Evolutionary conservation across 495 filamentous ascomycete species (phyloP).

Genomic region (Penicillium maclennaniae): DNA sequence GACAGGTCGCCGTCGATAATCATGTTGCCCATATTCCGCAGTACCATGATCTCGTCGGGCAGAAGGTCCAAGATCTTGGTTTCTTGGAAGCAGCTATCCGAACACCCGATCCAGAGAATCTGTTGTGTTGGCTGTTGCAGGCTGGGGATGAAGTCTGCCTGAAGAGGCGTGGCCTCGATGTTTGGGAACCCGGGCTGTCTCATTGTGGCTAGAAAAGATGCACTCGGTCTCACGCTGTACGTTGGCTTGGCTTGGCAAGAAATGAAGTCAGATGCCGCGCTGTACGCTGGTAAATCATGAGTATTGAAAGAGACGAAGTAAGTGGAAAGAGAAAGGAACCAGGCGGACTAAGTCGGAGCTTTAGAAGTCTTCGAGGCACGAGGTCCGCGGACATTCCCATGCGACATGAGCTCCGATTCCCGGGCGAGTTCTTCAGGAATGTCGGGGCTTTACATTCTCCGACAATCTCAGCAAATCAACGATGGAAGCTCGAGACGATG

Average conservation of each 20-base stretch:
- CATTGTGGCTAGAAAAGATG: background rate
- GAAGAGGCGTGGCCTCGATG: background rate
- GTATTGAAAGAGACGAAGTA: background rate
- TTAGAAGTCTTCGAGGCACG: background rate
- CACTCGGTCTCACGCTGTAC: background rate
- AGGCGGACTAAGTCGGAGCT: background rate
- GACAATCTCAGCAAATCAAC: background rate
- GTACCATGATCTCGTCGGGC: constrained; percentile 38
- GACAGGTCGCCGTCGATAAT: constrained; percentile 34
- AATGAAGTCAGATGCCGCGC: background rate
- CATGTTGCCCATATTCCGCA: constrained; percentile 40
- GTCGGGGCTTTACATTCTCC: background rate
- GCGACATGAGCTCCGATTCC: background rate
- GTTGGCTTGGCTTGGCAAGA: background rate
- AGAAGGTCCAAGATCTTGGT: constrained; percentile 30
- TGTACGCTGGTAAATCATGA: background rate
- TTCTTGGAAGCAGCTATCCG: constrained; percentile 35
- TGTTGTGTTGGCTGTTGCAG: constrained; percentile 23
- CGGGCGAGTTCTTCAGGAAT: background rate
- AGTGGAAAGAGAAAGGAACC: background rate
- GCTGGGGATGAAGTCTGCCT: constrained; percentile 28
- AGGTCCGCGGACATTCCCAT: background rate
- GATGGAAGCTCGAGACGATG: background rate
- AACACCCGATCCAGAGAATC: constrained; percentile 45
- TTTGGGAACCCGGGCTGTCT: background rate